Conservation (phyloP, 306 rosid species). For the Prunus armeniaca region DNA sequence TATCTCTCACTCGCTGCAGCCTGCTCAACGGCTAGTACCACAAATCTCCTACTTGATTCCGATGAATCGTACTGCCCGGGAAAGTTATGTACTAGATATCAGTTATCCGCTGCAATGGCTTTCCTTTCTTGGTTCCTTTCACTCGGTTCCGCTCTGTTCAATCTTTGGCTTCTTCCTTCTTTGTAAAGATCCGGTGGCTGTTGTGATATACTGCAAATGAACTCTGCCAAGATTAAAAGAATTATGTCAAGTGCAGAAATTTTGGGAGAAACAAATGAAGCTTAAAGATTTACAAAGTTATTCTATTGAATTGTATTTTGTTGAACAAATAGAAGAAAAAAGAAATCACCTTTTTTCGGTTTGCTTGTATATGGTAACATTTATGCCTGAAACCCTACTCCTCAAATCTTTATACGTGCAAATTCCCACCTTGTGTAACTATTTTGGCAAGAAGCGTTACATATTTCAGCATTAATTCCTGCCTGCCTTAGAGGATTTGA, state of each 20-base stretch:
- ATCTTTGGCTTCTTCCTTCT: conserved; percentile 77
- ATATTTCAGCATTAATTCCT: too few relatives aligned
- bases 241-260: not conserved
- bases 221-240: conserved; percentile 31
- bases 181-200: conserved; percentile 30
- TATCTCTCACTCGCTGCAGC: conserved; percentile 75
- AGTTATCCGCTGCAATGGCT: conserved; percentile 82
- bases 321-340: not conserved
- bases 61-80: conserved; percentile 43
- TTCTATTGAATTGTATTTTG: not conserved
- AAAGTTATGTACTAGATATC: conserved; percentile 67
- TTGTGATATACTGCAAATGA: conserved; percentile 20
- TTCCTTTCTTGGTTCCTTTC: conserved; percentile 87
- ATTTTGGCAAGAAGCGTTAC: not conserved
- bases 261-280: conserved; percentile 3
- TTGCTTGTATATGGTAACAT: not conserved
- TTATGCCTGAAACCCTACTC: not conserved
- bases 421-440: not conserved
- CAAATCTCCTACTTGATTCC: conserved; percentile 44
- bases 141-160: conserved; percentile 63
- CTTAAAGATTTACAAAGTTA: not conserved
- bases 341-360: too few relatives aligned
- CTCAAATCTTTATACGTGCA: not conserved
- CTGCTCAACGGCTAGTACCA: conserved; percentile 69
- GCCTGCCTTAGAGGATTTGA: too few relatives aligned